Percentiles rank a stretch among this genome's conserved stretches.
These are phyloP conservation scores for Colletotrichum sp. DNA, from an alignment of 2,329 filamentous ascomycete genomes.

Conservation along the genomic window DNA sequence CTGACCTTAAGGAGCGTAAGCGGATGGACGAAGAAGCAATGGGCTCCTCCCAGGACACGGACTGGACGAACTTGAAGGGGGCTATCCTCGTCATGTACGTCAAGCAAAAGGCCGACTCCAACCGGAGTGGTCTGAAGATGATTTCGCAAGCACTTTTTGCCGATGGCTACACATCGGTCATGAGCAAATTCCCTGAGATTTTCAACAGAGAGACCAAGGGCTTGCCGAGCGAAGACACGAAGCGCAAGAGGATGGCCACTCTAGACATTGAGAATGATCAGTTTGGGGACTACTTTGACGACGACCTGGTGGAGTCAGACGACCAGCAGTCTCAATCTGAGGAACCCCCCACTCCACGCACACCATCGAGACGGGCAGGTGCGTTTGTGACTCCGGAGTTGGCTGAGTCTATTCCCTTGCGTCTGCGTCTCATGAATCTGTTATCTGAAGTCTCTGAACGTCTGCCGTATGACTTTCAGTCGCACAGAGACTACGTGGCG, in stretches of 20 bases:
- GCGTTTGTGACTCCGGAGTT: slow-evolving; percentile 43
- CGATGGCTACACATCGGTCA: slow-evolving; percentile 60
- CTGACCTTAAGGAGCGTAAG: slow-evolving; percentile 68
- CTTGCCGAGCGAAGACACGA: slow-evolving; percentile 45
- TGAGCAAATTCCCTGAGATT: slow-evolving; percentile 66
- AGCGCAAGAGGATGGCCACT: slow-evolving; percentile 51
- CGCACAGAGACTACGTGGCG: slow-evolving; percentile 62
- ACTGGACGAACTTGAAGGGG: slow-evolving; percentile 35
- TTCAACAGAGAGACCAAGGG: slow-evolving; percentile 69
- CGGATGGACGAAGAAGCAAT: slow-evolving; percentile 47
- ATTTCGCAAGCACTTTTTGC: slow-evolving; percentile 73
- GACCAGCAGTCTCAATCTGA: slow-evolving; percentile 46
- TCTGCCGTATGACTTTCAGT: slow-evolving; percentile 43
- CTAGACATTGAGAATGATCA: slow-evolving; percentile 65
- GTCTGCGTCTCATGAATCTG: slow-evolving; percentile 67
- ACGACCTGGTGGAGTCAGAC: slow-evolving; percentile 41
- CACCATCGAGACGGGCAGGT: slow-evolving; percentile 14
- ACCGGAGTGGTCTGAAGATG: slow-evolving; percentile 52
- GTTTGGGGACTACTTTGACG: slow-evolving; percentile 65
- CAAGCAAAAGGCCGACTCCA: slow-evolving; percentile 43
- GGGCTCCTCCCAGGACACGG: slow-evolving; percentile 3
- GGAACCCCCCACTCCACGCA: slow-evolving; percentile 23
- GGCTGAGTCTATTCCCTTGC: slow-evolving; percentile 63
- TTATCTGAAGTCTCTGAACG: slow-evolving; percentile 53
- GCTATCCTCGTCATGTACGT: slow-evolving; percentile 69